Percentiles rank a stretch among this genome's conserved stretches.
phyloP scores from a whole-genome alignment of 2,329 filamentous ascomycete species.

The Xylaria sp. region DNA sequence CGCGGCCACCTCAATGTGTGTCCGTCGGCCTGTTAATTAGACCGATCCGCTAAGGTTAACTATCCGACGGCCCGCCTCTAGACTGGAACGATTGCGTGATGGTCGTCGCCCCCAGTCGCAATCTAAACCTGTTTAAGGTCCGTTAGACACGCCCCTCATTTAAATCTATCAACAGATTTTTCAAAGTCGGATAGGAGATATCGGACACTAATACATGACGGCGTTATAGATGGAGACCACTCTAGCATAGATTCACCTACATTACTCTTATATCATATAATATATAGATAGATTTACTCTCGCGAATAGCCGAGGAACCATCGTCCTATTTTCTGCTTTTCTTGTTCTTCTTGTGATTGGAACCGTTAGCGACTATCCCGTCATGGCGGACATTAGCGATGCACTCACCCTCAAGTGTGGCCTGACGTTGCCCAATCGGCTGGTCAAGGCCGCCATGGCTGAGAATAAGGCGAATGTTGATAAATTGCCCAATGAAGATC shows the following conservation, averaged over 20 bases:
- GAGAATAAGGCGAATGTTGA: slow-evolving; percentile 57
- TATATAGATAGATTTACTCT: not conserved
- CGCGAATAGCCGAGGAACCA: not conserved
- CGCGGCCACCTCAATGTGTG: not conserved
- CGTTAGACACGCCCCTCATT: not conserved
- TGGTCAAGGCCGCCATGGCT: slow-evolving; percentile 70
- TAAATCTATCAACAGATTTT: not conserved
- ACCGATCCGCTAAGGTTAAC: not conserved
- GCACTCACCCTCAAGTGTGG: not conserved
- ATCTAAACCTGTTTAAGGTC: not conserved
- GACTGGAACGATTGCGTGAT: not conserved
- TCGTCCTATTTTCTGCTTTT: no score
- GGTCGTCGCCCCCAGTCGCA: not conserved
- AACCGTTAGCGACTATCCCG: not conserved
- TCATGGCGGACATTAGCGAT: not conserved
- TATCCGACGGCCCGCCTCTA: not conserved
- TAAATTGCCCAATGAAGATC: not conserved
- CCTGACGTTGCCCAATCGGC: slow-evolving; percentile 57
- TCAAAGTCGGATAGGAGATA: not conserved
- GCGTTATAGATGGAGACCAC: not conserved
- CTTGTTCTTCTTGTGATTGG: not conserved
- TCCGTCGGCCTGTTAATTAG: not conserved
- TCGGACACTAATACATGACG: no score
- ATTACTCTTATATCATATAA: not conserved
- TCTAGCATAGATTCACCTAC: not conserved